phyloP scores from a whole-genome alignment of 179 eudicot genomes.

The Corrigiola litoralis region DNA sequence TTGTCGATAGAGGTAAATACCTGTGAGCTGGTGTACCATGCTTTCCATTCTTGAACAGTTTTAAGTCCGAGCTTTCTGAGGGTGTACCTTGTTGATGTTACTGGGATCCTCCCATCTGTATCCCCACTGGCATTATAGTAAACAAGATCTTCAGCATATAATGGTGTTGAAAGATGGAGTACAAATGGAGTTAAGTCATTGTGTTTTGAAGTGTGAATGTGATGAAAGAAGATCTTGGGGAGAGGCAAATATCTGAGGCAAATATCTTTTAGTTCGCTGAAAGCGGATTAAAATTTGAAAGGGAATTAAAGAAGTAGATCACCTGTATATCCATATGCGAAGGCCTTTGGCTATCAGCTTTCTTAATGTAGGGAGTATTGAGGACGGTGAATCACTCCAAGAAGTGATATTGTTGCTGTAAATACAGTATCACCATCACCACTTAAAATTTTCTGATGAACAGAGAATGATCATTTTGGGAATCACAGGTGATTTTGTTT shows the following conservation, averaged over 20 bases:
- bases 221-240: too few relatives aligned
- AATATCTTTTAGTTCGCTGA: too few relatives aligned
- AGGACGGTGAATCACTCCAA: conserved; percentile 67
- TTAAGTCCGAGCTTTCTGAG: conserved; percentile 60
- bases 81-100: conserved; percentile 66
- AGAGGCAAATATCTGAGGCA: too few relatives aligned
- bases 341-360: conserved; percentile 52
- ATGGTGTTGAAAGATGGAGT: too few relatives aligned
- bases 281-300: too few relatives aligned
- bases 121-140: conserved; percentile 92
- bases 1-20: too few relatives aligned
- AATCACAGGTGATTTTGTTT: too few relatives aligned
- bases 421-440: not conserved
- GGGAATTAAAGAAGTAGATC: not conserved
- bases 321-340: conserved; percentile 84
- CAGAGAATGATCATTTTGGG: too few relatives aligned
- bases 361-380: conserved; percentile 57
- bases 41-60: conserved; percentile 63
- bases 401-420: conserved; percentile 42
- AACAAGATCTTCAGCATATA: too few relatives aligned
- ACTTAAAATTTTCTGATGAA: not conserved
- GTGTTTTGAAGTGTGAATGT: too few relatives aligned
- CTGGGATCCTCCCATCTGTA: conserved; percentile 86
- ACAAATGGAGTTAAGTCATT: too few relatives aligned
- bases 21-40: conserved; percentile 71